phyloP scores from a whole-genome alignment of 208 protist species.

The Porcisia hertigi region DNA sequence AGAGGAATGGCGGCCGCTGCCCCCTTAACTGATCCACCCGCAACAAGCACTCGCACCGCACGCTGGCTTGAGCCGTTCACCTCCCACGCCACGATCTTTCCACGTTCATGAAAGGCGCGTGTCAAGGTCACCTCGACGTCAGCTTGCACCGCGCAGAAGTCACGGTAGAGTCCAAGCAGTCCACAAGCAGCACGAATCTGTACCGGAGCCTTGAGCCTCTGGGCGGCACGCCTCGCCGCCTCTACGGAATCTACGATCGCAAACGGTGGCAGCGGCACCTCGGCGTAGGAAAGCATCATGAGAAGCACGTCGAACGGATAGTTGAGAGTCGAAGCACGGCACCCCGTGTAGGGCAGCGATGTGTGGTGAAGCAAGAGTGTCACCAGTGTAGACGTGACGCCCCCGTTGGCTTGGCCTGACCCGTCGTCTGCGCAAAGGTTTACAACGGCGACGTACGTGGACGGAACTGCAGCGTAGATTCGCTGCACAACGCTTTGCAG shows the following conservation, averaged over 20 bases:
- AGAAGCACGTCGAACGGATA: slow-evolving; percentile 68
- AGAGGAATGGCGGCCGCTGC: slow-evolving; percentile 22
- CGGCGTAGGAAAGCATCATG: slow-evolving; percentile 82
- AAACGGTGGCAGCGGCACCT: slow-evolving; percentile 60
- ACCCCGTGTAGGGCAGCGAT: slow-evolving; percentile 52
- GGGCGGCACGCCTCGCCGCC: slow-evolving; percentile 30
- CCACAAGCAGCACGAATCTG: slow-evolving; percentile 28
- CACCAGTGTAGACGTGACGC: slow-evolving; percentile 36
- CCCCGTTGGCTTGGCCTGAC: slow-evolving; percentile 24
- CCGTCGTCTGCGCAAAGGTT: slow-evolving; percentile 61
- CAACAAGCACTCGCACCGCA: slow-evolving; percentile 19
- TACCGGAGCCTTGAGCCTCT: slow-evolving; percentile 33
- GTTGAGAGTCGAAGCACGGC: slow-evolving; percentile 44
- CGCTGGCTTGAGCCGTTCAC: slow-evolving; percentile 10
- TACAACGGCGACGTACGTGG: slow-evolving; percentile 23
- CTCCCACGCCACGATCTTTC: slow-evolving; percentile 54
- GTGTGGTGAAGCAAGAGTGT: slow-evolving; percentile 49
- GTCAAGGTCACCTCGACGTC: slow-evolving; percentile 7
- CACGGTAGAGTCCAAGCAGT: slow-evolving; percentile 6
- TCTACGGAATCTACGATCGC: slow-evolving; percentile 35
- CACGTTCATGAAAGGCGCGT: slow-evolving; percentile 19
- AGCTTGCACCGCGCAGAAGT: slow-evolving; percentile 10
- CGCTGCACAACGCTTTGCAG: slow-evolving; percentile 40
- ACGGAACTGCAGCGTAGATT: slow-evolving; percentile 29
- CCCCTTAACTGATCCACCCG: slow-evolving; percentile 26